Evolutionary conservation across 371 early-diverging fungal species (phyloP).

Genomic region (Haplosporangium sp.): DNA sequence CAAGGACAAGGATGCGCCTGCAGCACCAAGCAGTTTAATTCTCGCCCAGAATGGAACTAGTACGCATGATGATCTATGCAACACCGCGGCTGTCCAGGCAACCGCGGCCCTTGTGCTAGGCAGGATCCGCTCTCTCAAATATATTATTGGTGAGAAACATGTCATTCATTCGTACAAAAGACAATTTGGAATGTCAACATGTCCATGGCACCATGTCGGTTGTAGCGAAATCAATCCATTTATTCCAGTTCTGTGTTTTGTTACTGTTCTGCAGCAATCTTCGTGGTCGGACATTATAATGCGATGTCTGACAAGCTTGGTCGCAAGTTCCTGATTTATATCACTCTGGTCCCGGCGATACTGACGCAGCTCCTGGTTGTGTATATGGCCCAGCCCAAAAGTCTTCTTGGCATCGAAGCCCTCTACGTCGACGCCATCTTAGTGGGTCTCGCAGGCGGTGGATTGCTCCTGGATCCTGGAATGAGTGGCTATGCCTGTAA

Average conservation of each 20-base stretch:
- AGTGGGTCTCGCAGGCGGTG: conserved; percentile 29
- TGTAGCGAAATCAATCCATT: background rate
- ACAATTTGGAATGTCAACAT: too few relatives aligned
- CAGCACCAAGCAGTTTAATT: too few relatives aligned
- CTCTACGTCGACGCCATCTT: conserved; percentile 31
- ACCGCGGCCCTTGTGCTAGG: conserved; percentile 27
- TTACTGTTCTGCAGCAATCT: conserved; percentile 17
- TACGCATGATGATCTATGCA: conserved; percentile 14
- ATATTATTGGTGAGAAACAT: conserved; percentile 20
- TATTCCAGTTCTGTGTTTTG: background rate
- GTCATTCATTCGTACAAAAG: too few relatives aligned
- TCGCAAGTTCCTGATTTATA: conserved; percentile 27
- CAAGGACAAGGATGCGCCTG: background rate
- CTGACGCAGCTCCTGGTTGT: conserved; percentile 22
- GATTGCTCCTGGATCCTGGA: conserved; percentile 29
- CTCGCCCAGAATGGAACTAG: too few relatives aligned
- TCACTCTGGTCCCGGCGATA: conserved; percentile 20
- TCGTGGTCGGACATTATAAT: conserved; percentile 33
- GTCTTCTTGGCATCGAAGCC: conserved; percentile 16
- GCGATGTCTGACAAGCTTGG: conserved; percentile 35
- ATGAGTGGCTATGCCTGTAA: conserved; percentile 39
- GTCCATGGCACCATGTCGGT: background rate
- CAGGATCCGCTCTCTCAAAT: conserved; percentile 32
- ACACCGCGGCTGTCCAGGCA: conserved; percentile 16
- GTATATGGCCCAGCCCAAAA: conserved; percentile 29